Conservation (phyloP, 169 alveolate species). For the Plasmodium gallinaceum region DNA sequence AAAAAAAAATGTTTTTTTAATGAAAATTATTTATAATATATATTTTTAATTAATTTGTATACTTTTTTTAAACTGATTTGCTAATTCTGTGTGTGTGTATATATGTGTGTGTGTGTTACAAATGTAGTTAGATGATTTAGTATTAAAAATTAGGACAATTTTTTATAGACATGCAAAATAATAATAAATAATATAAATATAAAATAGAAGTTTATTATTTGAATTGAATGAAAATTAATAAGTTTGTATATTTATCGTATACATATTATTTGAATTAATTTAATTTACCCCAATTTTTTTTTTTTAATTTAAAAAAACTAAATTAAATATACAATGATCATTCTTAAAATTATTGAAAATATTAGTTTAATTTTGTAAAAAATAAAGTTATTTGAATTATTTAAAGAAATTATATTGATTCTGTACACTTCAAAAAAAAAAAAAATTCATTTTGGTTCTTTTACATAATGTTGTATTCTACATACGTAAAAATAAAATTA, state of each 20-base stretch:
- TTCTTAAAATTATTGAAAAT: not conserved
- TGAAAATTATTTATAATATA: no score
- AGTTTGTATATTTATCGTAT: not conserved
- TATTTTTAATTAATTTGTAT: no score
- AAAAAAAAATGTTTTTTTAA: no score
- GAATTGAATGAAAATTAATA: conserved; percentile 3
- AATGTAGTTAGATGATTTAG: not conserved
- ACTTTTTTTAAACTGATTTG: no score
- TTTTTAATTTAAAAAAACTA: conserved; percentile 1
- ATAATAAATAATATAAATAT: not conserved
- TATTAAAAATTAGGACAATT: not conserved
- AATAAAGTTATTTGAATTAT: not conserved
- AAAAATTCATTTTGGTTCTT: conserved; percentile 4
- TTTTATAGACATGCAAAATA: conserved; percentile 25
- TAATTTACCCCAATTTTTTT: conserved; percentile 8
- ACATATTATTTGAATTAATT: not conserved
- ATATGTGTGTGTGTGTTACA: conserved; percentile 2
- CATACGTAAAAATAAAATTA: no score
- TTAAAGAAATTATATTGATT: not conserved
- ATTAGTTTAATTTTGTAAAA: not conserved
- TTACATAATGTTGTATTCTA: conserved; percentile 6
- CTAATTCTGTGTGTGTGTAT: not conserved
- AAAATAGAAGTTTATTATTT: conserved; percentile 17
- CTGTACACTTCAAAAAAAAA: conserved; percentile 23
- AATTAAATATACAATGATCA: not conserved